These are phyloP conservation scores for Pyrus hybrid DNA, from an alignment of 331 rosid genomes.

Conservation along the genomic window DNA sequence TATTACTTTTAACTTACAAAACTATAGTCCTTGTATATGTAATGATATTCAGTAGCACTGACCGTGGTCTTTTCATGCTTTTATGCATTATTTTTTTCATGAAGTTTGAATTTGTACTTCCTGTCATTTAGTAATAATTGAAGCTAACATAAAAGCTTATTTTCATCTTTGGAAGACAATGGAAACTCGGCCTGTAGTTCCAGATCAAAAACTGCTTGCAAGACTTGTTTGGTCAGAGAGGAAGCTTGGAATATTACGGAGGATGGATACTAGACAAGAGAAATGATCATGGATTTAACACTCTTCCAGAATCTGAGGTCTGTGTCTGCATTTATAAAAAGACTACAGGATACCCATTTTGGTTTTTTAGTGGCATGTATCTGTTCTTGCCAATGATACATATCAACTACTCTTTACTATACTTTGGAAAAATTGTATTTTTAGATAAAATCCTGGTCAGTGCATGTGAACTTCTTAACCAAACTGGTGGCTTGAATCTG, in stretches of 20 bases:
- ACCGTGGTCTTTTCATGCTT: background rate
- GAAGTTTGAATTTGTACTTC: background rate
- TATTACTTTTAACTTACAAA: background rate
- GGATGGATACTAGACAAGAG: constrained; percentile 86
- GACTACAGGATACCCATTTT: background rate
- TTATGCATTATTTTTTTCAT: background rate
- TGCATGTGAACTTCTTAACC: constrained; percentile 85
- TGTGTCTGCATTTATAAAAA: constrained; percentile 7
- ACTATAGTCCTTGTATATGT: background rate
- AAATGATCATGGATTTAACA: constrained; percentile 77
- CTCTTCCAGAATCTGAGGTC: constrained; percentile 93
- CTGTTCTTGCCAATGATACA: background rate
- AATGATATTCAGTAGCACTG: background rate
- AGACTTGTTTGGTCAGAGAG: constrained; percentile 95
- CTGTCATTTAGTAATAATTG: background rate
- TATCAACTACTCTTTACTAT: background rate
- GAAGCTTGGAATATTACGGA: constrained; percentile 97
- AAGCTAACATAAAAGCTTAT: background rate
- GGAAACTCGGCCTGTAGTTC: constrained; percentile 88
- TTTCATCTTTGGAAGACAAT: constrained; percentile 48
- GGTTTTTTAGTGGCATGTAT: background rate
- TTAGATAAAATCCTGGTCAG: background rate
- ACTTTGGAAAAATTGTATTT: background rate
- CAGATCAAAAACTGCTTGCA: constrained; percentile 84
- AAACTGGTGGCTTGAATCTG: constrained; percentile 86